Conservation (phyloP, 169 alveolate genomes). For the Perkinsus olseni region DNA sequence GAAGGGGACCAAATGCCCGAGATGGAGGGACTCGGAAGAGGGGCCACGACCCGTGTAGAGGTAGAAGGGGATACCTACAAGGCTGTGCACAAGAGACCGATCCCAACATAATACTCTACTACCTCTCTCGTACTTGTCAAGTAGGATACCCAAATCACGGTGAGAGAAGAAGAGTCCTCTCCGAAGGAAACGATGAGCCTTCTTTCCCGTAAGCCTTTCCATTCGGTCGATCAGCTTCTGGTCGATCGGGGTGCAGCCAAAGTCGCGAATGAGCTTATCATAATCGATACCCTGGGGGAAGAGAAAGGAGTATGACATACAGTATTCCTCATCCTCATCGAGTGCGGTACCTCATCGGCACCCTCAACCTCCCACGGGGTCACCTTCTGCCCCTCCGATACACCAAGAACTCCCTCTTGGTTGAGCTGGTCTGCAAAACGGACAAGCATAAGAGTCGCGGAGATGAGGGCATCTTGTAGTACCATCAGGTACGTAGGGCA, state of each 20-base stretch:
- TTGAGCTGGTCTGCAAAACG: conserved; percentile 32
- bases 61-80: conserved; percentile 80
- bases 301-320: no score
- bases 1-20: conserved; percentile 96
- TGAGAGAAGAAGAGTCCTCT: conserved; percentile 97
- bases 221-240: conserved; percentile 65
- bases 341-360: conserved; percentile 33
- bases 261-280: conserved; percentile 79
- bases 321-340: no score
- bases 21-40: conserved; percentile 90
- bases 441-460: conserved; percentile 30
- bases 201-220: conserved; percentile 49
- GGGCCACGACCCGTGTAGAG: conserved; percentile 99
- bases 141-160: conserved; percentile 86
- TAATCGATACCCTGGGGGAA: conserved; percentile 68
- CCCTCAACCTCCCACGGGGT: conserved; percentile 42
- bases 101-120: not conserved
- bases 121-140: conserved; percentile 72
- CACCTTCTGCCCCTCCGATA: conserved; percentile 15
- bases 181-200: conserved; percentile 37
- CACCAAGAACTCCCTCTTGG: conserved; percentile 25
- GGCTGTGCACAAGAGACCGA: no score
- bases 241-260: conserved; percentile 82
- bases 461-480: conserved; percentile 26
- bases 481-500: conserved; percentile 31